Base-by-base conservation (phyloP, 176 grass and related monocot species). In the Aegilops tauschii region DNA sequence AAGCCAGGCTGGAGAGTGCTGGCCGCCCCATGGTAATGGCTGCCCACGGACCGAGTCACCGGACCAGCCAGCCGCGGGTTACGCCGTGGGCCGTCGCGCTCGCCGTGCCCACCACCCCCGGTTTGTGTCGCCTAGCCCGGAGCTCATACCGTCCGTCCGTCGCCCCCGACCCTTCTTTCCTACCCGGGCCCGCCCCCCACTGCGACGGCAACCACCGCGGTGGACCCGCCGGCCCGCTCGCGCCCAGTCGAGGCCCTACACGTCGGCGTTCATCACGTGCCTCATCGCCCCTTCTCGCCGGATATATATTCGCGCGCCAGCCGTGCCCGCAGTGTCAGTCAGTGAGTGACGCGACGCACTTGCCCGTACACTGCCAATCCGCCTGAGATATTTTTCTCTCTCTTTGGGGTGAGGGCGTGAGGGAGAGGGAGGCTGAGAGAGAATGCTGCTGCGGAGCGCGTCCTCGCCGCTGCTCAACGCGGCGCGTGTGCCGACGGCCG, bases 371-470 rank as follows among this genome's bases (percentile, higher is more conserved):
- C 73, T 52, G 73, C 17, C 12, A 25, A 8, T 6, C 6, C 56
- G 2, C 17, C 34, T 36, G n/a, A 45, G 80, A 82, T 70, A 82
- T 82, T 82, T 82, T 12, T 44, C 59, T 56, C 47, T 31, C 58
- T 13, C 37, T 56, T 4, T 11, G 5, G 13, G 17, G 34, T 10
- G 23, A 1, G 5, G 21, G 39, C 36, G 37, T 59, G 50, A 34
- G 50, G 32, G 13, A 32, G 21, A 8, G 47, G 4, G 6, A 27
- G 6, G 8, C 3, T 20, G 12, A 27, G 37, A 37, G 37, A 39
- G 37, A 9, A 35, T 88, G 86, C 90, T 88, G 52, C 90, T 88
- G 63, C 86, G 90, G 62, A 91, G 90, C 78, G 71, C 86, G 70
- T 91, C 90, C 25, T 91, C 78, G 54, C 86, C 71, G 82, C 82